Conservation (phyloP, 805 yeast genomes). For the Sporopachydermia lactativora region DNA sequence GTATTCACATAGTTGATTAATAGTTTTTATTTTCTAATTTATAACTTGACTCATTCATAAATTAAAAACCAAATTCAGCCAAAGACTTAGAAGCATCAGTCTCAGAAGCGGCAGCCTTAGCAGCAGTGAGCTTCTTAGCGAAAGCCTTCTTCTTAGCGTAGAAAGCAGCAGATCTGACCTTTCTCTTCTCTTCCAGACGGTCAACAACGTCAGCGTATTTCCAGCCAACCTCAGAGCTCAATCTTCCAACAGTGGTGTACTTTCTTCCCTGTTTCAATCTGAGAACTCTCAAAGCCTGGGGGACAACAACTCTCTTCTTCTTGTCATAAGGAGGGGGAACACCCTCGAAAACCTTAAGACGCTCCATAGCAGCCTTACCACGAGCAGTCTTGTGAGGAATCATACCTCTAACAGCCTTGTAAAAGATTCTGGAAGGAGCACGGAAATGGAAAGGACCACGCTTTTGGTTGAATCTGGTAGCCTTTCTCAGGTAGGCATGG, state of each 20-base stretch:
- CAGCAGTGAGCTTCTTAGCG: slow-evolving; percentile 81
- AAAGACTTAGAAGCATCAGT: slow-evolving; percentile 86
- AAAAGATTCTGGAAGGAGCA: slow-evolving; percentile 99
- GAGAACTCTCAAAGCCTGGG: slow-evolving; percentile 97
- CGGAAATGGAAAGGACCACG: slow-evolving; percentile 99
- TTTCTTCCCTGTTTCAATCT: slow-evolving; percentile 99
- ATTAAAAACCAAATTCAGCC: slow-evolving; percentile 95
- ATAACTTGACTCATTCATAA: no score
- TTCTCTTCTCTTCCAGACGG: slow-evolving; percentile 98
- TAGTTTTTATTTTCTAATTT: no score
- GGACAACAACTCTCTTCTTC: slow-evolving; percentile 99
- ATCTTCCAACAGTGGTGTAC: slow-evolving; percentile 96
- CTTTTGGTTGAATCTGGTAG: slow-evolving; percentile 96
- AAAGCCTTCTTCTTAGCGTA: slow-evolving; percentile 97
- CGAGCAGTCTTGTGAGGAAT: slow-evolving; percentile 99
- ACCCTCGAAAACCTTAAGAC: slow-evolving; percentile 99
- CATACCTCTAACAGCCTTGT: slow-evolving; percentile 99
- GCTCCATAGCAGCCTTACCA: slow-evolving; percentile 99
- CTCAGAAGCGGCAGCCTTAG: slow-evolving; percentile 76
- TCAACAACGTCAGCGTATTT: slow-evolving; percentile 97
- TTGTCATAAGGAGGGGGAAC: slow-evolving; percentile 99
- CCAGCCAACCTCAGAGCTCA: slow-evolving; percentile 97
- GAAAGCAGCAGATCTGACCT: slow-evolving; percentile 97
- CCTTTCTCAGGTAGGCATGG: slow-evolving; percentile 99
- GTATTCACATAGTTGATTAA: no score